Evolutionary conservation across 108 stramenopile genomes (phyloP).

Genomic region (Pseudonitzschia pungens): DNA sequence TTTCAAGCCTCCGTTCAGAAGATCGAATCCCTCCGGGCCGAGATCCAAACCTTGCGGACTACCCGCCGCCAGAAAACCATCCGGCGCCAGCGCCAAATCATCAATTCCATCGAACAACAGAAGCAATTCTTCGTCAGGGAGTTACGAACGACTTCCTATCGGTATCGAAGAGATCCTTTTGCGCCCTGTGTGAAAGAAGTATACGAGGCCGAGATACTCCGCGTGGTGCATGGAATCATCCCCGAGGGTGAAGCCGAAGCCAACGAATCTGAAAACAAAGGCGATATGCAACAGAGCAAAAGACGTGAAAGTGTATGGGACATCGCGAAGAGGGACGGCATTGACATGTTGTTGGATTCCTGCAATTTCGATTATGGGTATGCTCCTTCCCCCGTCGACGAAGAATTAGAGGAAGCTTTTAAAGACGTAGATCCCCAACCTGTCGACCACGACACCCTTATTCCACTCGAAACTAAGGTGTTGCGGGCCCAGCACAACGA

Average conservation of each 20-base stretch:
- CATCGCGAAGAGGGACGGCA: background rate
- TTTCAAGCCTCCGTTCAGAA: background rate
- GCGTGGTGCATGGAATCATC: background rate
- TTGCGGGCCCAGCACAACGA: slow-evolving; percentile 16
- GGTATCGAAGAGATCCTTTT: slow-evolving; percentile 3
- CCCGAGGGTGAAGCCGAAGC: background rate
- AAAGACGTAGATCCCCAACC: background rate
- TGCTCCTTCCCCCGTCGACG: too few species aligned
- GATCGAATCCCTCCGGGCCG: background rate
- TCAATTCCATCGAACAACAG: slow-evolving; percentile 7
- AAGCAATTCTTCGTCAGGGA: background rate
- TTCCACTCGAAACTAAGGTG: slow-evolving; percentile 7
- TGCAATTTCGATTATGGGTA: background rate
- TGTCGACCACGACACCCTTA: background rate
- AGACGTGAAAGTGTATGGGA: background rate
- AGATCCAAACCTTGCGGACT: background rate
- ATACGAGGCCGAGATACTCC: background rate
- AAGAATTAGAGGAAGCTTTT: background rate
- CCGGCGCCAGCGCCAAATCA: background rate
- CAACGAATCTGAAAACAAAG: background rate
- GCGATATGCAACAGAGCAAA: too few species aligned
- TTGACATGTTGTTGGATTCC: background rate
- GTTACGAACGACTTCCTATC: background rate
- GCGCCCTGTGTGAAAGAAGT: background rate
- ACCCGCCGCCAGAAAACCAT: background rate